Evolutionary conservation across 768 basidiomycete genomes (phyloP), one percentile per base, ranked within the genome.

Genomic region (Lactifluus echinatus): DNA sequence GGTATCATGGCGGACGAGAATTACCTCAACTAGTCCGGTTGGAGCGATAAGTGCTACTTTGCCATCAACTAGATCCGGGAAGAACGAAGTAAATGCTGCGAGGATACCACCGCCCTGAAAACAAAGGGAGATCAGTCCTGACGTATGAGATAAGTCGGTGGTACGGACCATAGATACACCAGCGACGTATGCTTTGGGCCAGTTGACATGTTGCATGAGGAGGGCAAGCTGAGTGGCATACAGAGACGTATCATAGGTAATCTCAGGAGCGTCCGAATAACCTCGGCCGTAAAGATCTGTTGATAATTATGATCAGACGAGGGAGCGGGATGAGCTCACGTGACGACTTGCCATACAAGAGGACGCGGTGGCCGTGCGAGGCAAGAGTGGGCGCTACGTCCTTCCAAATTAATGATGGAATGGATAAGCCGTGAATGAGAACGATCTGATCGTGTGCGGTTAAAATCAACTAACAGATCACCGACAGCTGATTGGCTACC

Each of bases 211-310:
- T 61, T 91, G 89, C 77, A 92, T 79, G 48, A 92, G 78, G 6
- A 90, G 76, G 0, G 89, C 89, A n/a, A 92, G 83, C 64, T 91
- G 89, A 0, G 81, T 82, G 0, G 82, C 81, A 66, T 85, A 85
- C 3, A 92, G 73, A 5, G 74, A 70, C 1, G 79, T 70, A 60
- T 87, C 78, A 67, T 91, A 88, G 3, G 77, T 79, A 15, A 78
- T 80, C 21, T 82, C 77, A 0, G 89, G 89, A 1, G 88, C 87
- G 55, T 87, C 88, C 1, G 87, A 88, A 69, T 90, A 92, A 4
- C 89, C 89, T 37, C 89, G 79, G 12, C 88, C 89, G 58, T 88
- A 89, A 19, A 90, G 73, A 71, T 92, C 89, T 89, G 58, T 15
- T 21, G 28, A 40, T 14, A 5, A 17, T 52, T 47, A 33, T 4